Evolutionary conservation across 352 stramenopile genomes (phyloP).

Genomic region (Phytophthora multivora): DNA sequence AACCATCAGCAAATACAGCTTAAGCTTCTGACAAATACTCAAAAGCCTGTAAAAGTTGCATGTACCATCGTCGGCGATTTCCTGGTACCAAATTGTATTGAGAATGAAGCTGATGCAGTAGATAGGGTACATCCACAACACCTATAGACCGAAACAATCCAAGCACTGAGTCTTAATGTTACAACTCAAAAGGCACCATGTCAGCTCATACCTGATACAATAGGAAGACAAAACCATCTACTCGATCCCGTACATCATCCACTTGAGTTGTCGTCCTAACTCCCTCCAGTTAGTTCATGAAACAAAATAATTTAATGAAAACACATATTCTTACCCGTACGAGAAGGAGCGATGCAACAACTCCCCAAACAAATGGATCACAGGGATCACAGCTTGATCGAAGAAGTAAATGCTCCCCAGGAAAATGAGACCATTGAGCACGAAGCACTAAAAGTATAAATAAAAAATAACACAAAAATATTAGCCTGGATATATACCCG

Average conservation of each 20-base stretch:
- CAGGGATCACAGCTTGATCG: conserved; percentile 78
- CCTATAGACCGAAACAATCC: conserved; percentile 28
- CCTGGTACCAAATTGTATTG: conserved; percentile 92
- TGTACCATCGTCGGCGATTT: conserved; percentile 88
- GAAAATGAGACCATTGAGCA: conserved; percentile 91
- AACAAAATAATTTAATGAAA: background rate
- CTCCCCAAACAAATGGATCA: conserved; percentile 89
- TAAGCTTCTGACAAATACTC: background rate
- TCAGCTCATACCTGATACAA: conserved; percentile 71
- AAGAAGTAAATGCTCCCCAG: conserved; percentile 92
- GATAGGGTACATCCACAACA: conserved; percentile 91
- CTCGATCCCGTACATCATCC: conserved; percentile 75
- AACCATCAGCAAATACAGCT: background rate
- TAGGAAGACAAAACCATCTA: conserved; percentile 86
- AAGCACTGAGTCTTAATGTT: background rate
- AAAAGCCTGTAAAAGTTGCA: background rate
- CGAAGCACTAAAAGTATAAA: conserved; percentile 61
- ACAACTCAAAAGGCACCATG: background rate
- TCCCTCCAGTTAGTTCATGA: background rate
- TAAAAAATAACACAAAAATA: background rate
- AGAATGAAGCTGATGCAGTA: conserved; percentile 93
- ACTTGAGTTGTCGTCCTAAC: conserved; percentile 51
- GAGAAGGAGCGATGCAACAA: conserved; percentile 75
- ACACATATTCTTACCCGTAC: conserved; percentile 42
- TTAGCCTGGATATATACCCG: background rate